Conservation (phyloP, 768 basidiomycete species). For the Termitomyces heimii region DNA sequence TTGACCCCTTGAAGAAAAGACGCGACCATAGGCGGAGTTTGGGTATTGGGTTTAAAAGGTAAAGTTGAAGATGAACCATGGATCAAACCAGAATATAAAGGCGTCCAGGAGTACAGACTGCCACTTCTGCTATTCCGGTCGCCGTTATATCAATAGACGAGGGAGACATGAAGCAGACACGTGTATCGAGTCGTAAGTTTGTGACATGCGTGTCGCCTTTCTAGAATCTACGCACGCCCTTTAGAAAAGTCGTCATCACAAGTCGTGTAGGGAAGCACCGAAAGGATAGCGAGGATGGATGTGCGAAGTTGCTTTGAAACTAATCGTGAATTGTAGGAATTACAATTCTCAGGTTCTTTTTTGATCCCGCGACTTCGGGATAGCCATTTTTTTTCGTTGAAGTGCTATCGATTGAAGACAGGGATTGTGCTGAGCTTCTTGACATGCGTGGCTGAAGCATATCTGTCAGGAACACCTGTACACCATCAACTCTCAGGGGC, state of each 20-base stretch:
- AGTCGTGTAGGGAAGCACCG: neutral
- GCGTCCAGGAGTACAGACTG: slow-evolving; percentile 10
- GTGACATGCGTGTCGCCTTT: slow-evolving; percentile 4
- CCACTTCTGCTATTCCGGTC: slow-evolving; percentile 3
- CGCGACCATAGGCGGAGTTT: slow-evolving; percentile 29
- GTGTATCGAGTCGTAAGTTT: slow-evolving; percentile 18
- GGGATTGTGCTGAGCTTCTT: neutral
- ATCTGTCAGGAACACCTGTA: neutral
- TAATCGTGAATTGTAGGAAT: neutral
- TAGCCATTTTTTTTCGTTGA: neutral
- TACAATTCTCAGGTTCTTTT: neutral
- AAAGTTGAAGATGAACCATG: slow-evolving; percentile 34
- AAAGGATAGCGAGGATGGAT: neutral
- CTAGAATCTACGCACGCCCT: slow-evolving; percentile 6
- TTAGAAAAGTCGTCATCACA: neutral
- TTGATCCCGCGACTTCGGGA: neutral
- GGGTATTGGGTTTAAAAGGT: slow-evolving; percentile 29
- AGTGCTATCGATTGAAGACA: neutral
- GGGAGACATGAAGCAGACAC: slow-evolving; percentile 33
- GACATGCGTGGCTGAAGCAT: neutral
- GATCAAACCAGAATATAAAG: slow-evolving; percentile 6
- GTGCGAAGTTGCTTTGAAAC: neutral
- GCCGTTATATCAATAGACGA: slow-evolving; percentile 17
- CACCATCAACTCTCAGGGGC: neutral
- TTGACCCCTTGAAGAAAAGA: slow-evolving; percentile 26